Conservation (phyloP, 208 protist species). For the Strigomonas culicis region DNA sequence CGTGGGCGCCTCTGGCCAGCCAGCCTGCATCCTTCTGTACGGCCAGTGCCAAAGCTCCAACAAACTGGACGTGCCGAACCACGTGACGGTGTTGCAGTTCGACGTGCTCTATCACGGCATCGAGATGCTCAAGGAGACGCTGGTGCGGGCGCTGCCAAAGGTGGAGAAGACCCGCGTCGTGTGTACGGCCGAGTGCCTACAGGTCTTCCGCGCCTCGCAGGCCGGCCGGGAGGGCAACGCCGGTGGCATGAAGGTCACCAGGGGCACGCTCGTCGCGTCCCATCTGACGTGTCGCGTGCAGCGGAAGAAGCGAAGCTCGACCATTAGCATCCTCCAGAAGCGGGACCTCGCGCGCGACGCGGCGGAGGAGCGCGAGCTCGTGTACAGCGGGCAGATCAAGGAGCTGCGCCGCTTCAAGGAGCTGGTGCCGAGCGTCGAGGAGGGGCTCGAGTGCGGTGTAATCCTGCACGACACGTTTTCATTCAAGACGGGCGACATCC, state of each 20-base stretch:
- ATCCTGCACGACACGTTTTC: constrained; percentile 87
- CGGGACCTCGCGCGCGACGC: neutral
- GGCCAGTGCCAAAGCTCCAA: constrained; percentile 63
- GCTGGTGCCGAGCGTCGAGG: constrained; percentile 78
- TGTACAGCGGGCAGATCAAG: constrained; percentile 86
- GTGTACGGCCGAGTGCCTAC: constrained; percentile 70
- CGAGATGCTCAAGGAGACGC: constrained; percentile 69
- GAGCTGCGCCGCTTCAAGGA: constrained; percentile 89
- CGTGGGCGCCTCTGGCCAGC: constrained; percentile 55
- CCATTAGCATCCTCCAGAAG: constrained; percentile 7
- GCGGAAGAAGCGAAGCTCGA: constrained; percentile 34
- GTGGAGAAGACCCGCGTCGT: constrained; percentile 55
- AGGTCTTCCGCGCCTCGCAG: constrained; percentile 84
- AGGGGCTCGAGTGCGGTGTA: constrained; percentile 85
- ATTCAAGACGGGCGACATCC: constrained; percentile 69
- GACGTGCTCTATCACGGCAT: constrained; percentile 89
- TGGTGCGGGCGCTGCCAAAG: constrained; percentile 76
- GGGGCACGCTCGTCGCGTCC: constrained; percentile 64
- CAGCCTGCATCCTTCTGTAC: constrained; percentile 79
- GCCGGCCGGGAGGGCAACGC: constrained; percentile 79
- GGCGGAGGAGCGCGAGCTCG: constrained; percentile 43
- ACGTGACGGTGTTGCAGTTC: constrained; percentile 72
- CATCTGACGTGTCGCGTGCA: constrained; percentile 66
- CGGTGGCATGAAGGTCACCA: constrained; percentile 75
- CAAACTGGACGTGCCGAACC: constrained; percentile 64